Evolutionary conservation across 208 protist genomes (phyloP), one percentile per base, ranked within the genome.

Genomic region (Leptomonas seymouri): DNA sequence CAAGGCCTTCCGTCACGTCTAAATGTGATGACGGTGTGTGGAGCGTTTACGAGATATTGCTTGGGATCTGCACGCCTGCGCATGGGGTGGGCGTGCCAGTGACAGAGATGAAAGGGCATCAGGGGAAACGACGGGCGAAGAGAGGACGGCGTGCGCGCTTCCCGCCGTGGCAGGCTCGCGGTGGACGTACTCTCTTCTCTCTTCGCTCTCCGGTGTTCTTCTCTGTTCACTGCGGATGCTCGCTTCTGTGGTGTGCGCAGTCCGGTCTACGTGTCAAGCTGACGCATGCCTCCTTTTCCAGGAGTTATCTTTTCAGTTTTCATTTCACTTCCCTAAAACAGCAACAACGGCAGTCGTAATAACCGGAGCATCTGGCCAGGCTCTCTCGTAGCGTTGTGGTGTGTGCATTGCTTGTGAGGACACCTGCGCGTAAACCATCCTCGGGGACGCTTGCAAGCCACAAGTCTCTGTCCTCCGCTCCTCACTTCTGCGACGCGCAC

Each of bases 1-100:
- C 81, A 77, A 96, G 90, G 82, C 86, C 62, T 91, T 91, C 86
- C 83, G 86, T 55, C 86, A 91, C 79, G 81, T 89, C 71, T 91
- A 85, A 81, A 36, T n/a, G 41, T 21, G 14, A 54, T 9, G 49
- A 45, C 7, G 0, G 36, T 30, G 21, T 23, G 34, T 27, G 45
- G 30, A 31, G 30, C 16, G 28, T 59, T 45, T 28, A 51, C 63
- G 63, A 42, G 42, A 51, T 69, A 51, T 51, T 18, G 25, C 41
- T 58, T 45, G 50, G 36, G 51, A 59, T 69, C 63, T 69, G 49
- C 63, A 60, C 51, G 45, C 23, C 45, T 54, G 46, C 44, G 39
- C 50, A 41, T 30, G 16, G 49, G 2, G 56, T 45, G 23, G 27
- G 39, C 12, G 44, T 39, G 34, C 9, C 28, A 39, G 34, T 25